phyloP scores from a whole-genome alignment of 2,329 filamentous ascomycete genomes.

The Xylariales sp. region DNA sequence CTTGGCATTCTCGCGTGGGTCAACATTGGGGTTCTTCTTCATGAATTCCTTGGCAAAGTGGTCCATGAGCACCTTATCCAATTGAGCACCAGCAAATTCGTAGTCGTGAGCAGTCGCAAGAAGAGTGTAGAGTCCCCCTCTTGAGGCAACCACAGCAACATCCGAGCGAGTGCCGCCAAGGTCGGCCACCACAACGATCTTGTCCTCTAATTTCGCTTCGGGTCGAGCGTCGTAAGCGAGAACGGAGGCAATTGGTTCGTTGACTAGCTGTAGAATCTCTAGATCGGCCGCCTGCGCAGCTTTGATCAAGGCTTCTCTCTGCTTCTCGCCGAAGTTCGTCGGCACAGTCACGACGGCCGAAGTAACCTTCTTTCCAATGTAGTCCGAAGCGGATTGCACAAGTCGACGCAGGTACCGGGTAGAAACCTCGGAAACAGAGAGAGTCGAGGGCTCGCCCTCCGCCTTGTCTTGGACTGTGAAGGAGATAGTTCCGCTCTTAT shows the following conservation, averaged over 20 bases:
- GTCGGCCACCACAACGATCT: constrained; percentile 91
- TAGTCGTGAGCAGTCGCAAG: constrained; percentile 95
- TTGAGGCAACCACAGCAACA: constrained; percentile 87
- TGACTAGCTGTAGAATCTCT: constrained; percentile 92
- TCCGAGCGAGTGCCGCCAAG: constrained; percentile 93
- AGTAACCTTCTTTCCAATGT: constrained; percentile 90
- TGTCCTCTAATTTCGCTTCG: constrained; percentile 80
- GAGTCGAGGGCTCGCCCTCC: constrained; percentile 71
- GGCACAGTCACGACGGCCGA: constrained; percentile 95
- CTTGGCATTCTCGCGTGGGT: constrained; percentile 83
- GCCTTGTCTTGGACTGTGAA: constrained; percentile 86
- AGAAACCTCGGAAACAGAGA: constrained; percentile 83
- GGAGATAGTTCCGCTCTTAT: constrained; percentile 75
- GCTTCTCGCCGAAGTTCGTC: constrained; percentile 89
- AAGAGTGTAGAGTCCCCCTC: constrained; percentile 96
- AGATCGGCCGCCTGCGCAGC: constrained; percentile 84
- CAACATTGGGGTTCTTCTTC: constrained; percentile 88
- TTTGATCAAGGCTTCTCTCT: constrained; percentile 82
- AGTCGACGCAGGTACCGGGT: constrained; percentile 87
- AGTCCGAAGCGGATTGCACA: constrained; percentile 86
- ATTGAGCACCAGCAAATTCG: constrained; percentile 84
- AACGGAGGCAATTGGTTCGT: constrained; percentile 88
- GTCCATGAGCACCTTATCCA: constrained; percentile 93
- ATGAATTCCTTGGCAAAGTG: constrained; percentile 99
- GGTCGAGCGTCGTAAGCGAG: constrained; percentile 91